phyloP scores from a whole-genome alignment of 2,329 filamentous ascomycete genomes.

The Beauveria australis region DNA sequence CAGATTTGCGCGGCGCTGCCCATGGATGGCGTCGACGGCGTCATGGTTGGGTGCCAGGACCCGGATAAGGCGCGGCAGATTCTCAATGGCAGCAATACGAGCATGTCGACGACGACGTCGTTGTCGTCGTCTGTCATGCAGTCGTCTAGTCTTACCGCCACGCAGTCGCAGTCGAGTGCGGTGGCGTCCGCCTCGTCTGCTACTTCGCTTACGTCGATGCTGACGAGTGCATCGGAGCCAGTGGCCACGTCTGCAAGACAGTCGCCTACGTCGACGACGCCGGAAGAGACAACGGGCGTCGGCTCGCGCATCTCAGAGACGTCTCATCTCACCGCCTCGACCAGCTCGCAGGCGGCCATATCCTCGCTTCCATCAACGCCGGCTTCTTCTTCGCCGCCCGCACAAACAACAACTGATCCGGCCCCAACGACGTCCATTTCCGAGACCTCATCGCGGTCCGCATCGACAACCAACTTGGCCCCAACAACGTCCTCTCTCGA shows the following conservation, averaged over 20 bases:
- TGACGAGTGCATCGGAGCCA: neutral
- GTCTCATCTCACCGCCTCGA: neutral
- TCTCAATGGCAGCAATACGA: slow-evolving; percentile 24
- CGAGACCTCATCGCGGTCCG: neutral
- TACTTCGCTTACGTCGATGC: neutral
- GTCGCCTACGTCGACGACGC: neutral
- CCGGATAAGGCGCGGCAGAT: slow-evolving; percentile 31
- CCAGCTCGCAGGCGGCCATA: neutral
- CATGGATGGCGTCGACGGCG: slow-evolving; percentile 38
- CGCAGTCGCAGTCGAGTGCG: neutral
- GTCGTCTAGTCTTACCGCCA: neutral
- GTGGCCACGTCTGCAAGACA: neutral
- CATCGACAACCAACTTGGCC: too few relatives aligned
- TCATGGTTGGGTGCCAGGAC: slow-evolving; percentile 40
- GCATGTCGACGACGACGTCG: neutral
- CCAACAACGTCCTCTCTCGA: too few relatives aligned
- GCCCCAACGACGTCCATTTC: too few relatives aligned
- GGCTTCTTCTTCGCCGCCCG: neutral
- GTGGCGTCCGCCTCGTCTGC: neutral
- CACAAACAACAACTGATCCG: too few relatives aligned
- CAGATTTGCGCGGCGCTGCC: slow-evolving; percentile 46
- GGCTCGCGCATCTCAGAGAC: neutral
- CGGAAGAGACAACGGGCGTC: neutral
- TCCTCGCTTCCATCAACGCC: neutral
- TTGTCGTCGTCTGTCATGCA: neutral